Base-by-base conservation (phyloP, 352 stramenopile species). In the Thraustotheca clavata region DNA sequence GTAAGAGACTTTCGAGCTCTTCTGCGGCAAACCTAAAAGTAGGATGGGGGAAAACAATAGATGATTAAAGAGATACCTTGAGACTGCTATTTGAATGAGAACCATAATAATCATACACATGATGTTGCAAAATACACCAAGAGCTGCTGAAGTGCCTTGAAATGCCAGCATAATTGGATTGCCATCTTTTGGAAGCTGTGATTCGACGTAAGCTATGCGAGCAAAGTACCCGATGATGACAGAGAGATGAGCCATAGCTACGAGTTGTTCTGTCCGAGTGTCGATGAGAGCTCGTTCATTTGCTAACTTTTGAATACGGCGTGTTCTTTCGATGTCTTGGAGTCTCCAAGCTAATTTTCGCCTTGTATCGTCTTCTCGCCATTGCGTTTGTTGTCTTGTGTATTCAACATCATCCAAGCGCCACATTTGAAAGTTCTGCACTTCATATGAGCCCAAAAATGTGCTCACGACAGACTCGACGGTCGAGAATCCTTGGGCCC, bases 401-500 rank as follows among this genome's bases (percentile, higher is more conserved):
- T 87, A 69, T 39, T 86, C 61, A 12, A 91, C 29, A 68, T 93
- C 83, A 48, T 93, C 83, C 43, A 90, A 75, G 14, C 83, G 81
- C 83, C 83, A 93, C 60, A 88, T 79, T 75, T 88, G 88, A 70
- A 80, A 73, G 70, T 89, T 86, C 73, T 91, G 89, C 59, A 91
- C 71, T 60, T 93, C 83, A 61, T 93, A 93, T 47, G 82, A 89
- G 29, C 81, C 83, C 67, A 91, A 89, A 52, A 93, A 80, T 32
- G 80, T 80, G 62, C 87, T 78, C 46, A 90, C 80, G 9, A 52
- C 43, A 24, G 43, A 52, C 24, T 52, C 43, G 43, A 89, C 77
- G 0, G 72, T 73, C 54, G 76, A 52, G 43, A 52, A 31, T 31
- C 43, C 43, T 9, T 52, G 43, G 24, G 43, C 43, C 43, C 34